A percentile compares a stretch with the other conserved stretches of the same genome.
Conservation (phyloP, 345 rosid species). For the Corchorus capsularis region DNA sequence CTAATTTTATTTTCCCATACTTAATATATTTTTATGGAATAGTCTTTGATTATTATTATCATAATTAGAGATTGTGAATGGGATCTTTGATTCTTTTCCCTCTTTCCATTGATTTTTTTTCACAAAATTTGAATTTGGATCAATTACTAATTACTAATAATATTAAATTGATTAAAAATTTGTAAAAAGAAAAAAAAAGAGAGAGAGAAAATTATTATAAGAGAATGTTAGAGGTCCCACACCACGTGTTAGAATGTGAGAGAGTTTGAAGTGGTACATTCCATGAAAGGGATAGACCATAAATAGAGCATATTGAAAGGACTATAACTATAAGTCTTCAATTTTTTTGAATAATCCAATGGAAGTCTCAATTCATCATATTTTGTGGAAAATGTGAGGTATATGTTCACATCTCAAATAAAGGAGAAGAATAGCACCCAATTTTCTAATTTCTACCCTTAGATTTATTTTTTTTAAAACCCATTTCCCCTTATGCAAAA, state of each 20-base stretch:
- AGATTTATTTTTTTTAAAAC: neutral
- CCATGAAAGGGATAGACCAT: neutral
- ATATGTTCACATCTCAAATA: neutral
- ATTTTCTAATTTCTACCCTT: neutral
- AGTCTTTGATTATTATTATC: too few species aligned
- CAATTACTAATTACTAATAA: too few species aligned
- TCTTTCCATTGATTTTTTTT: too few species aligned
- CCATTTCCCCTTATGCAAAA: too few species aligned
- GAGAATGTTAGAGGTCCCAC: neutral
- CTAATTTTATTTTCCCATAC: too few species aligned
- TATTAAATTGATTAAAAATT: too few species aligned
- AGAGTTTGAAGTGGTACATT: neutral
- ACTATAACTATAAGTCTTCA: neutral
- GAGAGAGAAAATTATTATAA: neutral
- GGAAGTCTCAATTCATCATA: neutral
- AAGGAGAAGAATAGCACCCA: neutral
- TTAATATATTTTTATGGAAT: too few species aligned
- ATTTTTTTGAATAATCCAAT: neutral
- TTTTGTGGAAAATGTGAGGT: neutral
- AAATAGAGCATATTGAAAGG: neutral
- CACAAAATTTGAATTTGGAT: too few species aligned
- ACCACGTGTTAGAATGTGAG: slow-evolving; percentile 17
- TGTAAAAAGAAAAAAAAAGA: neutral
- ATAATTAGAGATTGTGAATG: too few species aligned
- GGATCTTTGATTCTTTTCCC: too few species aligned